Evolutionary conservation across 257 asterid genomes (phyloP).

Genomic region (Catharanthus roseus): DNA sequence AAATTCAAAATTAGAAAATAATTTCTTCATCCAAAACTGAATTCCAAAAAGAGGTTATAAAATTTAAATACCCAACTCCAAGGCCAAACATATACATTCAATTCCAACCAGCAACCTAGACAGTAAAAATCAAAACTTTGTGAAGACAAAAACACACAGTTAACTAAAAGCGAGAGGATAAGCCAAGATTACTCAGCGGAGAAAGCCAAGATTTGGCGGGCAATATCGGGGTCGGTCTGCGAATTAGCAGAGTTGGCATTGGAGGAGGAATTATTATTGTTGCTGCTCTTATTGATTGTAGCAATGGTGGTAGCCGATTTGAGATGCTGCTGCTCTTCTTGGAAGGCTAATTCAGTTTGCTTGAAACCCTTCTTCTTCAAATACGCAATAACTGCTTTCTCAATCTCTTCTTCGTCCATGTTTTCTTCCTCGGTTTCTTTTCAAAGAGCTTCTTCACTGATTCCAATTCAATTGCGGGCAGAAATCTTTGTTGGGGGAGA

Average conservation of each 20-base stretch:
- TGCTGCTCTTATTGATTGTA: conserved; percentile 18
- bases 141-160: not conserved
- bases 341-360: conserved; percentile 74
- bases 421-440: conserved; percentile 1
- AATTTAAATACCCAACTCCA: not conserved
- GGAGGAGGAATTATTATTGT: conserved; percentile 28
- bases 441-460: not conserved
- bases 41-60: not conserved
- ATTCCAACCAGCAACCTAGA: not conserved
- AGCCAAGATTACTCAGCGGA: conserved; percentile 45
- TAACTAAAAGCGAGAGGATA: no score
- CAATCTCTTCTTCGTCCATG: conserved; percentile 83
- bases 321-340: conserved; percentile 61
- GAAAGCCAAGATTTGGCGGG: conserved; percentile 63
- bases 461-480: not conserved
- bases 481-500: not conserved
- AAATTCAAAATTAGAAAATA: not conserved
- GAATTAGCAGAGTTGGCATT: conserved; percentile 39
- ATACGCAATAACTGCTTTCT: conserved; percentile 72
- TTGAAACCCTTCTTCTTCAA: conserved; percentile 78
- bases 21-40: not conserved
- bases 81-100: not conserved
- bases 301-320: conserved; percentile 1
- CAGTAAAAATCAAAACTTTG: not conserved
- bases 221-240: conserved; percentile 59